phyloP scores from a whole-genome alignment of 2,329 filamentous ascomycete genomes.

The Fusarium humuli region DNA sequence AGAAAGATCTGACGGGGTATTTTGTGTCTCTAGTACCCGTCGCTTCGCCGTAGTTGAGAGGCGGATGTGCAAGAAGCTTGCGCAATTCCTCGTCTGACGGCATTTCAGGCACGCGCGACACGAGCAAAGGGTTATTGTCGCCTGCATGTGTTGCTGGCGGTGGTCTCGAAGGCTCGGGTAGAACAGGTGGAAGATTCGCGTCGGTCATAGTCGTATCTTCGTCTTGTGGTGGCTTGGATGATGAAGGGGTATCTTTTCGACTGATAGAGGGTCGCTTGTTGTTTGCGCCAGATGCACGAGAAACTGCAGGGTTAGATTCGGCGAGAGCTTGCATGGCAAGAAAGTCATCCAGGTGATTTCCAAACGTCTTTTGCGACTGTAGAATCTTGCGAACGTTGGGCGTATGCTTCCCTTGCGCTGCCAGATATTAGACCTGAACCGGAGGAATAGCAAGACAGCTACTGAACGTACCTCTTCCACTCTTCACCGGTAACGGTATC shows the following conservation, averaged over 20 bases:
- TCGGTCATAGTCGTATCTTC: conserved; percentile 49
- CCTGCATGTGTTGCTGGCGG: conserved; percentile 57
- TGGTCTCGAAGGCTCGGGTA: conserved; percentile 50
- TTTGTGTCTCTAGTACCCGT: conserved; percentile 58
- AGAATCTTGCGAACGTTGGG: conserved; percentile 80
- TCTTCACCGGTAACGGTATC: conserved; percentile 74
- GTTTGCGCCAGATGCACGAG: conserved; percentile 46
- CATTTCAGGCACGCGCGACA: conserved; percentile 66
- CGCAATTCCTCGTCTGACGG: conserved; percentile 72
- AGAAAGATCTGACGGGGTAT: conserved; percentile 75
- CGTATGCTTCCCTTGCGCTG: conserved; percentile 69
- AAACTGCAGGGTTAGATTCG: conserved; percentile 53
- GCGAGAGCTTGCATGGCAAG: conserved; percentile 69
- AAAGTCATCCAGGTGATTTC: conserved; percentile 84
- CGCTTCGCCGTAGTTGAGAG: conserved; percentile 76
- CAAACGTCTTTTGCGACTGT: conserved; percentile 84
- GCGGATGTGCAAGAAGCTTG: conserved; percentile 70
- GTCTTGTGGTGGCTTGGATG: conserved; percentile 34
- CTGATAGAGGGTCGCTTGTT: conserved; percentile 47
- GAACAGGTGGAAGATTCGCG: conserved; percentile 47
- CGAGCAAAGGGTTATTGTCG: conserved; percentile 69
- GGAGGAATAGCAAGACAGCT: background rate
- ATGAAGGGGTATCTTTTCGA: conserved; percentile 46
- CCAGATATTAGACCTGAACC: conserved; percentile 12
- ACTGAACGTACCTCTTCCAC: conserved; percentile 55